Percentiles rank a stretch among this genome's conserved stretches.
Conservation (phyloP, 2,329 filamentous ascomycete genomes). For the Fusarium camptoceras region DNA sequence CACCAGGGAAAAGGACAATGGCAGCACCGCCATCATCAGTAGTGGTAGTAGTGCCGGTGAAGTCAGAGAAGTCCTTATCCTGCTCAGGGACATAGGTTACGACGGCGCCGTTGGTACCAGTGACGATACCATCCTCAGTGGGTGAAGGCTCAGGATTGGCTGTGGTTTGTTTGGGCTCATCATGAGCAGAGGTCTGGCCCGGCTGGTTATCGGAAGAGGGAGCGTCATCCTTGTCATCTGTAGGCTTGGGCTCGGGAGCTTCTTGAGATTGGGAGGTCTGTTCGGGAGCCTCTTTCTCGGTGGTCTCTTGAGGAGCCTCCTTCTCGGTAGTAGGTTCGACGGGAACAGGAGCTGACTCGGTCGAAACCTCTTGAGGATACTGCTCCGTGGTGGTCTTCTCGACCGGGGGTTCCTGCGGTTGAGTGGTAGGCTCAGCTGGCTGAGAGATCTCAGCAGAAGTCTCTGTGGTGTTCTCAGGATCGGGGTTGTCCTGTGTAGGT, state of each 20-base stretch:
- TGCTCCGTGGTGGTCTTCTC: not conserved
- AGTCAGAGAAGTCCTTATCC: constrained; percentile 15
- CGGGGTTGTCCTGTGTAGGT: not conserved
- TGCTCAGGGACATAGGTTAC: constrained; percentile 15
- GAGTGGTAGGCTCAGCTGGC: not conserved
- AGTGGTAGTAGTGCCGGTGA: constrained; percentile 16
- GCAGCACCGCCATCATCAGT: constrained; percentile 15
- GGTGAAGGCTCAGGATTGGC: not conserved
- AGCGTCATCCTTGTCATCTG: not conserved
- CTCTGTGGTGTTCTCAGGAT: not conserved
- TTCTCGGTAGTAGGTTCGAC: not conserved
- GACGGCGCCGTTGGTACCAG: constrained; percentile 9
- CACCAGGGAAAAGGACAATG: constrained; percentile 15
- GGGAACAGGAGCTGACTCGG: not conserved
- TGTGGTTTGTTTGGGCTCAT: constrained; percentile 11
- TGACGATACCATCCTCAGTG: constrained; percentile 10
- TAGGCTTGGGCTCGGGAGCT: not conserved
- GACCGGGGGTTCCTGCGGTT: fast-evolving
- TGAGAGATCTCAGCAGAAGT: not conserved
- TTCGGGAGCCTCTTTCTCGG: not conserved
- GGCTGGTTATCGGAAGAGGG: not conserved
- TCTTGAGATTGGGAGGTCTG: constrained; percentile 1
- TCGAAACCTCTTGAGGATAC: not conserved
- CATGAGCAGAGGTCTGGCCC: not conserved
- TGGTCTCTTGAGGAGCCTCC: not conserved